These are phyloP conservation scores for Podaxis sp. DNA, from an alignment of 768 basidiomycete genomes.

Conservation along the genomic window DNA sequence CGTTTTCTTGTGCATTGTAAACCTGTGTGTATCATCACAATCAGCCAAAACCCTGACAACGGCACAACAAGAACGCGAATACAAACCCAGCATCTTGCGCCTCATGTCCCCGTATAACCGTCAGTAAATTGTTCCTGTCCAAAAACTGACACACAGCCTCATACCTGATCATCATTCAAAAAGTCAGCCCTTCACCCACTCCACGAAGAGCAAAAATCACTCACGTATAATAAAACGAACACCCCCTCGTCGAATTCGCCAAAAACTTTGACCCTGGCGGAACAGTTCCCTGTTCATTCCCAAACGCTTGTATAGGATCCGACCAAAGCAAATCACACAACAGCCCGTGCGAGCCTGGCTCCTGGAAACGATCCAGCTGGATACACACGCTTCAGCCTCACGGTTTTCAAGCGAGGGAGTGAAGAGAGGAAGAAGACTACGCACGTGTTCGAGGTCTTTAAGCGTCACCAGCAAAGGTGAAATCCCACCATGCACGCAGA, in stretches of 20 bases:
- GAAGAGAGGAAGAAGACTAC: background rate
- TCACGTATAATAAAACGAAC: conserved; percentile 90
- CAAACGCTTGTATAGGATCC: conserved; percentile 88
- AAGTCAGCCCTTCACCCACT: background rate
- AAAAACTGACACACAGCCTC: conserved; percentile 91
- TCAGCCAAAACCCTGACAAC: background rate
- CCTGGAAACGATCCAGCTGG: conserved; percentile 88
- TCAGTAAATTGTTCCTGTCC: conserved; percentile 86
- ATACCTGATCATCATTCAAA: conserved; percentile 37
- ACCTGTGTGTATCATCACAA: background rate
- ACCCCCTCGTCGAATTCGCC: conserved; percentile 85
- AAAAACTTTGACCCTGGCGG: conserved; percentile 57
- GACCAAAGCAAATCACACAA: conserved; percentile 97
- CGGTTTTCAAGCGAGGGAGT: background rate
- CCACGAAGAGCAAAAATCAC: conserved; percentile 22
- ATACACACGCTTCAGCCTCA: background rate
- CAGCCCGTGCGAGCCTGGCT: conserved; percentile 88
- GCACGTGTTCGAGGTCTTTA: conserved; percentile 46
- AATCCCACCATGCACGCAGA: conserved; percentile 96
- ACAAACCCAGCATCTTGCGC: conserved; percentile 92
- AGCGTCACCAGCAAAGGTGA: conserved; percentile 82
- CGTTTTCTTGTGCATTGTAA: conserved; percentile 91
- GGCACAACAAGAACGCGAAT: background rate
- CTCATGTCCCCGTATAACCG: conserved; percentile 94
- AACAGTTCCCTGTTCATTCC: conserved; percentile 67